These are phyloP conservation scores for Pyrenochaeta sp. DNA, from an alignment of 2,329 filamentous ascomycete species.

Conservation along the genomic window DNA sequence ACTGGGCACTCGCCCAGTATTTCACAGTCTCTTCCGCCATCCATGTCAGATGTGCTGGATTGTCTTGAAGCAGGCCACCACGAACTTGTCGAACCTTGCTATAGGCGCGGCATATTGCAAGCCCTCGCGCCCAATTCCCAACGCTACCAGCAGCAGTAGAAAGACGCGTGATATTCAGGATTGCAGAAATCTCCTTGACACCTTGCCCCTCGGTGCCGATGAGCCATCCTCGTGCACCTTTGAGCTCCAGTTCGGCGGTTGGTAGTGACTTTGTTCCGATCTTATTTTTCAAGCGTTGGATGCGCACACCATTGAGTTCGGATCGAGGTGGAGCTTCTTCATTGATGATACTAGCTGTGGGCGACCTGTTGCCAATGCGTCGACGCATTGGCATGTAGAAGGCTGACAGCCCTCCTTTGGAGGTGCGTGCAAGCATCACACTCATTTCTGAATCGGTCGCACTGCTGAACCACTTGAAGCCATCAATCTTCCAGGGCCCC, in stretches of 20 bases:
- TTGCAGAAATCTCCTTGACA: constrained; percentile 71
- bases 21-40: constrained; percentile 64
- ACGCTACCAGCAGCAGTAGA: constrained; percentile 65
- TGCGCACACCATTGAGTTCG: constrained; percentile 72
- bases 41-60: constrained; percentile 66
- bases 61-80: constrained; percentile 59
- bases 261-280: constrained; percentile 74
- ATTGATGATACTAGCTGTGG: constrained; percentile 5
- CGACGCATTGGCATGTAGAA: constrained; percentile 72
- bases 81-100: constrained; percentile 64
- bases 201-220: constrained; percentile 73
- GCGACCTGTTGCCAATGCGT: constrained; percentile 18
- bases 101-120: constrained; percentile 67
- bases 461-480: constrained; percentile 77
- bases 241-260: constrained; percentile 73
- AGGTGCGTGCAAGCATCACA: constrained; percentile 69
- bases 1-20: constrained; percentile 65
- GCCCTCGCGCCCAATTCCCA: constrained; percentile 63
- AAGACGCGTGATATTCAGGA: constrained; percentile 73
- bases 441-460: constrained; percentile 72
- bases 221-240: constrained; percentile 57
- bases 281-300: constrained; percentile 76
- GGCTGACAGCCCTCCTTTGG: constrained; percentile 61
- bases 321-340: constrained; percentile 31
- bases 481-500: constrained; percentile 68